Base-by-base conservation (phyloP, 805 yeast species). In the Saturnispora diversa region DNA sequence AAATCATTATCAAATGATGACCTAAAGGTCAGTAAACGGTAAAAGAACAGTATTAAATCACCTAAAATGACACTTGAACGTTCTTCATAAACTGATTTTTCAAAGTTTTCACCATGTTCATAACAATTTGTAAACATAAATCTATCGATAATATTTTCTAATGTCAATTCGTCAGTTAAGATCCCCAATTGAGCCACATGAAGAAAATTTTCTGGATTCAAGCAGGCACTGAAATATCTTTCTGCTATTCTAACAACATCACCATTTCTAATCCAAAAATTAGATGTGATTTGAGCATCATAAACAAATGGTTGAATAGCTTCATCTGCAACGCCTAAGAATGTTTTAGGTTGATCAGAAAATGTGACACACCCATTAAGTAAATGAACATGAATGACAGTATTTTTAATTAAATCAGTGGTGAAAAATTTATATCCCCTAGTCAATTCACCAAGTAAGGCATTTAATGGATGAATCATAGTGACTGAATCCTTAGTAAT, bases 231-330 rank as follows among this genome's bases (percentile, higher is more conserved):
- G 35, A 50, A 46, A 13, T 48, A 50, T 8, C 36, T 39, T 6
- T 44, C 51, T 31, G 59, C 59, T 24, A 49, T 37, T 9, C 41
- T n/a, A 1, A 53, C 56, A 13, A 48, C 66, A 39, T 64, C 52
- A 16, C 92, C 92, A 51, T 82, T 82, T 60, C 90, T 70, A 2
- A 82, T 71, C 92, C 92, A 82, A 45, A 73, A 75, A 1, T 83
- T 83, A 2, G 72, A 62, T 25, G 69, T 70, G 3, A 80, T 72
- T 51, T 82, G 90, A 3, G 78, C 60, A 15, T 73, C 68, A 23
- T 80, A 60, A 1, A 79, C 86, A 24, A 77, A 62, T 12, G 80
- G 70, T 54, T 82, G 68, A 36, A 82, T 55, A 0, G 81, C 68
- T 38, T 70, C 64, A 54, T 80, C 86, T 0, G 82, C 66, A 13